Base-by-base conservation (phyloP, 805 yeast genomes). In the Cyberlindnera mycetangii region DNA sequence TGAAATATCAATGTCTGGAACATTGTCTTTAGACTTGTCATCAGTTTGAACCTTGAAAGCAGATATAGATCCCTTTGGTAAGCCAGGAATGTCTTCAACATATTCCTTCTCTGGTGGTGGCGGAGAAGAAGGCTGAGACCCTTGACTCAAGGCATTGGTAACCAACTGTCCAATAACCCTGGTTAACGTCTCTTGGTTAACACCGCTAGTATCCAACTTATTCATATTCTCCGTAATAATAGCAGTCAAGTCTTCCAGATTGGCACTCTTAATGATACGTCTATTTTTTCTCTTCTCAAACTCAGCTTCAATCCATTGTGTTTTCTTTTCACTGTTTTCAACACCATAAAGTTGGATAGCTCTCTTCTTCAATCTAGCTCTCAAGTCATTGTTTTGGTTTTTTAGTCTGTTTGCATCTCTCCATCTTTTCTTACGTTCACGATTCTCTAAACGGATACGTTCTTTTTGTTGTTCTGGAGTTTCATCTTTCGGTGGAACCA, bases 361-460 rank as follows among this genome's bases (percentile, higher is more conserved):
- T 32, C 93, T 71, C 52, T 83, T 83, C 51, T 77, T 74, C 17
- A 92, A 82, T 44, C 98, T 71, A 0, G 86, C 79, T 41, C 95
- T 73, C 43, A 92, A 69, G 59, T 92, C 98, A 56, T 88, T 84
- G 61, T 89, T 96, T 67, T 87, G 83, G 63, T 90, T 90, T 52
- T 93, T 73, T 48, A 83, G 83, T 8, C 78, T 75, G 59, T 92
- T 89, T 21, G 78, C 81, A 51, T 81, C 90, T 56, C 96, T 72
- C 96, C 96, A 88, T 52, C 78, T 76, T 66, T 85, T 82, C 67
- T 88, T 88, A 17, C 96, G 69, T 42, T 81, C 86, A 38, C 95
- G 69, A 56, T 88, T 88, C 38, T 81, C 90, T 20, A 74, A 54
- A 39, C 89, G 67, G 10, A 81, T 69, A 49, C 78, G 74, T 55